Base-by-base conservation (phyloP, 2,329 filamentous ascomycete genomes). In the Microsporum canis region DNA sequence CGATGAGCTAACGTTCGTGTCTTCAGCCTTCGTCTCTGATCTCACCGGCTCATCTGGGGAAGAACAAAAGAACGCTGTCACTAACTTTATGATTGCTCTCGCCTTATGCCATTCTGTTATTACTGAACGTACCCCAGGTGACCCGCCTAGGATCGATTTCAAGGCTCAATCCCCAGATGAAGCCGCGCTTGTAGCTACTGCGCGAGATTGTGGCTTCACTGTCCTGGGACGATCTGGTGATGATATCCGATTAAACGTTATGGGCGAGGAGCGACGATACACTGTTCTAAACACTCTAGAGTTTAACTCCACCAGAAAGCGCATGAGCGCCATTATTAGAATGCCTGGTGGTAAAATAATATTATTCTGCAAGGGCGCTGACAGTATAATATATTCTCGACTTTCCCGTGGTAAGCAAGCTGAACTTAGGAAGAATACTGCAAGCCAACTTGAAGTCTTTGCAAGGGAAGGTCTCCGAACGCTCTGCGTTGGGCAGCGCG, bases 81-180 rank as follows among this genome's bases (percentile, higher is more conserved):
- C 91, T 67, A 85, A 88, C 65, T 99, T 99, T 71, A 59, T 99
- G 92, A 80, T 97, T 59, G 89, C 88, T 6, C 80, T 99, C 62
- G 91, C 94, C 17, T 82, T 99, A n/a, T 99, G 94, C 69, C 94
- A 99, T 72, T 95, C 91, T 0, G 94, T 99, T 63, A 92, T 99
- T 64, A 88, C 92, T 0, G 94, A 99, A 72, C 86, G 86, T 65
- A 85, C 86, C 0, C 90, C 91, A 0, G 92, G 91, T n/a, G 89
- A 97, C 67, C 88, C 87, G 34, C 92, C 94, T 0, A 88, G 82
- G 73, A 94, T 99, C 69, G 83, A 91, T 33, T 99, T 96, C 81
- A 97, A 95, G 76, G 94, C 94, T 0, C 94, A 99, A 71, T 97
- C 91, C 45, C 94, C 94, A 0, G 94, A 99, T 70, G 94, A 99